Evolutionary conservation across 1,139 yeast species (phyloP), one percentile per base, ranked within the genome.

Genomic region (Taiozyma sp.): DNA sequence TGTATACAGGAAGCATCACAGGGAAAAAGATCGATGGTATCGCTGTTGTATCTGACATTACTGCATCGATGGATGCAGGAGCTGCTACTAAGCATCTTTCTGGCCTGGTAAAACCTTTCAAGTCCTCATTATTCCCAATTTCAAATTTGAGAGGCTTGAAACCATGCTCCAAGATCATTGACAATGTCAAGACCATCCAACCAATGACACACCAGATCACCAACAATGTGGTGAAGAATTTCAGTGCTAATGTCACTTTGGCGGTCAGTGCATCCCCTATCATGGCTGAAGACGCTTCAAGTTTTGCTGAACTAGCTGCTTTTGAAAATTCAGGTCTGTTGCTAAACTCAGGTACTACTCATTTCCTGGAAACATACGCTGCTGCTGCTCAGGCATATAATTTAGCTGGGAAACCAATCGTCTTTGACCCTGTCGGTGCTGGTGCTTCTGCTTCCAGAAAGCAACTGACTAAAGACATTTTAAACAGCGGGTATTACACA

Each of bases 371-470:
- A 0, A 69, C 76, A 50, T 80, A 79, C 58, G 60, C 70, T 30
- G 63, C 65, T 6, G 96, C 95, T 0, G 67, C 86, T 41, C 61
- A 63, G 7, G 77, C 76, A 1, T 89, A 90, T 64, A 86, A 85
- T 62, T 65, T 65, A 28, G 62, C 68, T 19, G 79, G 80, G 9
- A 74, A 76, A 50, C 91, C 88, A 7, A 76, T 89, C 41, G 79
- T 90, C 0, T 83, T 86, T 59, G 98, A 91, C 63, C 98, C 97
- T 0, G 97, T 91, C 14, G 98, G 93, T 0, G 89, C 85, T 43
- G 96, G 96, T 30, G 97, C 97, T 0, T 77, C 96, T 0, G 56
- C 62, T 3, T 77, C 81, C 10, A 72, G 98, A 53, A 69, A 73
- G 39, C 63, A 67, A 3, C 72, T 81, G 30, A 76, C 83, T 49